A percentile compares a stretch with the other conserved stretches of the same genome.
Conservation (phyloP, 2,329 filamentous ascomycete species). For the Exutisphaerella laricina region DNA sequence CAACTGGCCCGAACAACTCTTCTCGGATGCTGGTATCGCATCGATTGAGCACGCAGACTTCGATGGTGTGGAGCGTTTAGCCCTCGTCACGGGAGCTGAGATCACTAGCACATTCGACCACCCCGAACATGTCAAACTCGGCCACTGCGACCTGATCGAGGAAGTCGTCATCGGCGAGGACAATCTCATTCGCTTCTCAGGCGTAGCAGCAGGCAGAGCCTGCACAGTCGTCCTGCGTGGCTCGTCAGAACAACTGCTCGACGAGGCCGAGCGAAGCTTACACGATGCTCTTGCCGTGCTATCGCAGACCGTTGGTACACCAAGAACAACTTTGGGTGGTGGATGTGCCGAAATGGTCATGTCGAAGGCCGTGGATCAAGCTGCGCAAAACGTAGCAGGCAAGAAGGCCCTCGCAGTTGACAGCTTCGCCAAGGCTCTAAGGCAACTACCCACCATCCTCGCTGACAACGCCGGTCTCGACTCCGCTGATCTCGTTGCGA, state of each 20-base stretch:
- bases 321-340: conserved; percentile 86
- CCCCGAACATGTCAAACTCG: conserved; percentile 93
- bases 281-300: conserved; percentile 95
- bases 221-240: conserved; percentile 96
- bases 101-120: conserved; percentile 98
- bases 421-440: conserved; percentile 79
- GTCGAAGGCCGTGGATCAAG: conserved; percentile 94
- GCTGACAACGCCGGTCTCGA: conserved; percentile 97
- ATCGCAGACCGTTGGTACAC: conserved; percentile 93
- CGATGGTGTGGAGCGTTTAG: conserved; percentile 91
- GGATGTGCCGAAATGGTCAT: conserved; percentile 98
- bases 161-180: conserved; percentile 99
- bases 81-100: conserved; percentile 92
- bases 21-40: conserved; percentile 94
- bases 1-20: conserved; percentile 99
- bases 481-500: conserved; percentile 86
- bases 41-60: conserved; percentile 99
- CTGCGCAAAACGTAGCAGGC: conserved; percentile 87
- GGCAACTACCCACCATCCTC: conserved; percentile 91
- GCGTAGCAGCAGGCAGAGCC: conserved; percentile 85
- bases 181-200: conserved; percentile 94
- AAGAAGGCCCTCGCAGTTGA: conserved; percentile 95
- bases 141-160: conserved; percentile 91
- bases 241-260: conserved; percentile 91
- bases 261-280: conserved; percentile 91